Evolutionary conservation across 192 early-diverging fungal genomes (phyloP), one percentile per base, ranked within the genome.

Genomic region (Hyaloraphidium curvatum): DNA sequence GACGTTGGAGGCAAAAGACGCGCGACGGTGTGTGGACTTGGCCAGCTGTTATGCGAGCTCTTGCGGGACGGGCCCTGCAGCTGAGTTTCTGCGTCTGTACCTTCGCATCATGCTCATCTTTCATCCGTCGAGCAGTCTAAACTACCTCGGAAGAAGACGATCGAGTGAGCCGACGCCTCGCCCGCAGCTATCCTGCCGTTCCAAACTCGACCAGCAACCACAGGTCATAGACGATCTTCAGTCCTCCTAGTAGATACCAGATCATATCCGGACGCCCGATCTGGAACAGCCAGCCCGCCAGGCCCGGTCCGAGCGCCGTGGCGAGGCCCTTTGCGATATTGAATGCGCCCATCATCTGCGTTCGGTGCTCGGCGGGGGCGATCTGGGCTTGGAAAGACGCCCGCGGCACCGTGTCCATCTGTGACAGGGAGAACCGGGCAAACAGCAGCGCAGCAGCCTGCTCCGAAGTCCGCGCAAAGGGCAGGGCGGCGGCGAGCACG

Each of bases 221-320:
- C 40, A 60, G n/a, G n/a, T n/a, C 58, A 25, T 59, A 59, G 4
- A 55, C 52, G 28, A 54, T 54, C 37, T 35, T 59, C 7, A 54
- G 3, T 13, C 31, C 58, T 17, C 58, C 58, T 28, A 21, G 54
- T 7, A 54, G 21, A 30, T 54, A 16, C 39, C 53, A 59, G 4
- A 11, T 14, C 19, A 3, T 22, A 21, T 59, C 58, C 40, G 54
- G 54, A 16, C 41, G 19, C 19, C 58, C 58, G 11, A 5, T 14
- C 17, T 55, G 13, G 14, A 30, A 35, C 39, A 54, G 21, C 4
- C 19, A 54, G 13, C 58, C 58, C 14, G 58, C 27, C 51, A 59
- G 22, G 9, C 40, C 11, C 14, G 58, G 58, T 2, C 58, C 58
- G 17, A 59, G 21, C 7, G 58, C 52, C 14, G 2, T 3, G 2